A percentile compares a stretch with the other conserved stretches of the same genome.
These are phyloP conservation scores for Erythrophleum ivorense DNA, from an alignment of 331 rosid genomes.

Conservation along the genomic window DNA sequence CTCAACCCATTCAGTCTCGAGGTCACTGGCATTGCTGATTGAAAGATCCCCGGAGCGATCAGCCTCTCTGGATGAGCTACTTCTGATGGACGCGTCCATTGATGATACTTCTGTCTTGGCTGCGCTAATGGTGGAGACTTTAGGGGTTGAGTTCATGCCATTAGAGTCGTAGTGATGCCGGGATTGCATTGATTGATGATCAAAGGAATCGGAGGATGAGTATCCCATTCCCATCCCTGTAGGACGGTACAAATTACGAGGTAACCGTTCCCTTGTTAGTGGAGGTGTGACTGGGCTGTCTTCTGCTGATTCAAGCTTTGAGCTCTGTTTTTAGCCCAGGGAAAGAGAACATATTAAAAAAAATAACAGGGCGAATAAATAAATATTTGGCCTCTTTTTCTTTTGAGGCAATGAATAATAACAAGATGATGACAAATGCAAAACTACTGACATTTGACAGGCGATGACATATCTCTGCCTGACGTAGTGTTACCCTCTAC, in stretches of 20 bases:
- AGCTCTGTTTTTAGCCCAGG: slow-evolving; percentile 56
- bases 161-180: slow-evolving; percentile 66
- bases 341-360: neutral
- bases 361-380: neutral
- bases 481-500: too few species aligned
- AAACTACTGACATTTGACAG: neutral
- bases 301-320: slow-evolving; percentile 88
- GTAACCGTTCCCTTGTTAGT: slow-evolving; percentile 69
- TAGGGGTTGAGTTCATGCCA: slow-evolving; percentile 75
- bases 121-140: slow-evolving; percentile 78
- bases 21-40: slow-evolving; percentile 86
- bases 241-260: slow-evolving; percentile 82
- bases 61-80: slow-evolving; percentile 96
- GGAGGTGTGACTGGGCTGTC: slow-evolving; percentile 92
- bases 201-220: slow-evolving; percentile 92
- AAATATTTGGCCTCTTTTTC: neutral
- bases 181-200: slow-evolving; percentile 78
- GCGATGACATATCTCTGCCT: neutral
- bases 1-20: slow-evolving; percentile 94
- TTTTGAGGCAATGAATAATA: neutral
- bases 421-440: neutral
- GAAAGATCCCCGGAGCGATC: slow-evolving; percentile 90
- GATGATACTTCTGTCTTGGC: slow-evolving; percentile 82
- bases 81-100: slow-evolving; percentile 89
- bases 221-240: slow-evolving; percentile 80